Conservation (phyloP, 148 eudicot genomes). For the Linanthus parryae region DNA sequence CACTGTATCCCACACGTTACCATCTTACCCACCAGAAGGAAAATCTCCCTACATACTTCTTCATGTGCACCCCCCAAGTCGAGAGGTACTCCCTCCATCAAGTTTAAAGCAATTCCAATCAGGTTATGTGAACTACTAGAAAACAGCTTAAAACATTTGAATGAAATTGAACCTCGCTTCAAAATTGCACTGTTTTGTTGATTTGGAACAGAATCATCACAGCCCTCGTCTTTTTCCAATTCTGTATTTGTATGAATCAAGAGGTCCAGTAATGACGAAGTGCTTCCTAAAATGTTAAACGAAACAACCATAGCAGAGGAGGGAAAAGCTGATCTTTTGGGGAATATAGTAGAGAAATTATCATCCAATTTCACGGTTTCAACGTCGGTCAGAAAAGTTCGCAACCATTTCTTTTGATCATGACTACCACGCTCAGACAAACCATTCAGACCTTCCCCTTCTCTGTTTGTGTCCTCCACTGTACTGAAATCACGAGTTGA, state of each 20-base stretch:
- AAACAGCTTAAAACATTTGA: conserved; percentile 58
- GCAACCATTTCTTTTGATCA: conserved; percentile 62
- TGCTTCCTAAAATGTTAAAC: conserved; percentile 48
- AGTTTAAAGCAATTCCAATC: conserved; percentile 61
- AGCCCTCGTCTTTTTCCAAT: conserved; percentile 20
- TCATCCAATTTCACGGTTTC: conserved; percentile 41
- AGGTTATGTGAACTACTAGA: conserved; percentile 52
- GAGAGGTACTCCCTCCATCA: conserved; percentile 17
- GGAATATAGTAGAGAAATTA: conserved; percentile 47
- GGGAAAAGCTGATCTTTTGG: conserved; percentile 47
- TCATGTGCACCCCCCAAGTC: conserved; percentile 16
- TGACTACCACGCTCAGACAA: conserved; percentile 12
- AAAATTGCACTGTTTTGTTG: conserved; percentile 12
- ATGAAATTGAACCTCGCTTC: conserved; percentile 15
- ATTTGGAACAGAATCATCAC: conserved; percentile 16
- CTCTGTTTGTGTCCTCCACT: conserved; percentile 16
- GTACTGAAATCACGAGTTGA: conserved; percentile 14
- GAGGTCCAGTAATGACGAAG: conserved; percentile 34
- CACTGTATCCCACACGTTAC: conserved; percentile 60
- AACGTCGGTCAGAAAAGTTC: conserved; percentile 55
- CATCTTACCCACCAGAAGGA: conserved; percentile 53
- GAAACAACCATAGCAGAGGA: conserved; percentile 50
- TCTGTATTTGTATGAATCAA: conserved; percentile 20
- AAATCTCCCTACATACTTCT: conserved; percentile 20
- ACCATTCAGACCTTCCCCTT: conserved; percentile 24